Conservation (phyloP, 116 monocot genomes). For the Posidonia oceanica region DNA sequence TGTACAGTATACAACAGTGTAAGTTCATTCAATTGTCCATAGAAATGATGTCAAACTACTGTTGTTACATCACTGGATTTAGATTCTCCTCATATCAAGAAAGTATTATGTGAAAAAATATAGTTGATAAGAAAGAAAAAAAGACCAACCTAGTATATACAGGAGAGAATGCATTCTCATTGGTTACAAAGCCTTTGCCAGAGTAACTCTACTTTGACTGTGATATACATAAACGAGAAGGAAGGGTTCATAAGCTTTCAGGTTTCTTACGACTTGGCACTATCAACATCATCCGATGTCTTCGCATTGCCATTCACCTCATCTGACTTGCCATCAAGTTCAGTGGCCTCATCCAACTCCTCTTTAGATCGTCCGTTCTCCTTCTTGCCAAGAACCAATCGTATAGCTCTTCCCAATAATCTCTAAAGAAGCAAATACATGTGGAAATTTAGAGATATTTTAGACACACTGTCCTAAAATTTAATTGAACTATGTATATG, state of each 20-base stretch:
- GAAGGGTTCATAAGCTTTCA: neutral
- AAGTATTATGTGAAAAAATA: neutral
- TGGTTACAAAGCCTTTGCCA: neutral
- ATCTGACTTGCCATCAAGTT: neutral
- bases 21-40: no score
- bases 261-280: neutral
- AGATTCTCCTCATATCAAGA: no score
- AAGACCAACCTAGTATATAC: neutral
- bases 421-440: slow-evolving; percentile 14
- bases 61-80: no score
- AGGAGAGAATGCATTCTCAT: neutral
- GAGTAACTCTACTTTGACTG: neutral
- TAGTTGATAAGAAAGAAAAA: neutral
- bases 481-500: neutral
- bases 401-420: slow-evolving; percentile 38
- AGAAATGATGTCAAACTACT: no score
- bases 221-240: neutral
- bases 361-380: neutral
- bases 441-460: neutral
- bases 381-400: slow-evolving; percentile 18
- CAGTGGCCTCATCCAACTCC: neutral
- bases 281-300: neutral
- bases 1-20: no score
- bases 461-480: neutral
- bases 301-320: neutral